These are phyloP conservation scores for Huntiella decipiens DNA, from an alignment of 2,329 filamentous ascomycete genomes.

Conservation along the genomic window DNA sequence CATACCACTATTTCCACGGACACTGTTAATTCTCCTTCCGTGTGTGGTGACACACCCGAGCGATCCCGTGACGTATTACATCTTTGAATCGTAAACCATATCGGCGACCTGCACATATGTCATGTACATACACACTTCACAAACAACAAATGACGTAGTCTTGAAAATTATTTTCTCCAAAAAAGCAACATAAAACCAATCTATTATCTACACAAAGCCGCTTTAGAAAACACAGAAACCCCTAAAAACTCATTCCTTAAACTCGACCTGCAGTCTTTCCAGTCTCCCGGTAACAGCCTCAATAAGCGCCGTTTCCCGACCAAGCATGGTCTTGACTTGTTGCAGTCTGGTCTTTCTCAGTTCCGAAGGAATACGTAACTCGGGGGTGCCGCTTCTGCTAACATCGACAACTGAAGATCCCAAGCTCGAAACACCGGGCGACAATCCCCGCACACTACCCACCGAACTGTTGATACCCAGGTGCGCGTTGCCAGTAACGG, in stretches of 20 bases:
- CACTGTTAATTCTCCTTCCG: not conserved
- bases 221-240: not conserved
- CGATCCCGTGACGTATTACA: not conserved
- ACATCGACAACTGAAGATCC: constrained; percentile 5
- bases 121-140: not conserved
- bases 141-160: not conserved
- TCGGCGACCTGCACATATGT: too few species aligned
- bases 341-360: constrained; percentile 43
- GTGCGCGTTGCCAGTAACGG: constrained; percentile 2
- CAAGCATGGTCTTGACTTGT: constrained; percentile 43
- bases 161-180: not conserved
- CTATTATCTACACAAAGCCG: too few species aligned
- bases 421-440: constrained; percentile 14
- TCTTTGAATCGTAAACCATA: not conserved
- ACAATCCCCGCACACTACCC: constrained; percentile 14
- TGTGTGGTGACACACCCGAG: not conserved
- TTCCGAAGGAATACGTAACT: constrained; percentile 37
- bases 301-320: constrained; percentile 47
- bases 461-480: not conserved
- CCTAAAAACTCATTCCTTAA: not conserved
- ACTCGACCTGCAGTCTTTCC: constrained; percentile 30
- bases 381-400: constrained; percentile 18
- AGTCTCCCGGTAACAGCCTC: constrained; percentile 46
- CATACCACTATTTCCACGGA: too few species aligned
- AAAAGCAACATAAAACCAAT: not conserved